phyloP scores from a whole-genome alignment of 305 asterid genomes.

The Striga hermonthica region DNA sequence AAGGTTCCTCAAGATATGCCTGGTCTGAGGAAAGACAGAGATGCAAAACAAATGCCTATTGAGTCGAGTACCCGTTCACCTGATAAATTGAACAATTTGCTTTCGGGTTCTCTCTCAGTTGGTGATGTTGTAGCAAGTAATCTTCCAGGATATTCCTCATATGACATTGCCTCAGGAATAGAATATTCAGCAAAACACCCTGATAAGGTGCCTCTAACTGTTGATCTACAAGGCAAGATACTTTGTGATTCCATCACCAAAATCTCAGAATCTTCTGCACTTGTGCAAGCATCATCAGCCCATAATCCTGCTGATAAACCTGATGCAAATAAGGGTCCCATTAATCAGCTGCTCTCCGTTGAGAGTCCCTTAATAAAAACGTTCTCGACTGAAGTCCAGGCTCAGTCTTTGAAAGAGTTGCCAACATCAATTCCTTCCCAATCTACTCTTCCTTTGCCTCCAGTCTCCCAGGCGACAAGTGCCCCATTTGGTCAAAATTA shows the following conservation, averaged over 20 bases:
- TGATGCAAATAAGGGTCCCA: conserved; percentile 33
- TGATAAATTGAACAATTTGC: conserved; percentile 35
- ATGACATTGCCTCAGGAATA: conserved; percentile 30
- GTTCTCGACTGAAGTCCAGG: conserved; percentile 31
- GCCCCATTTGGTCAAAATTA: conserved; percentile 41
- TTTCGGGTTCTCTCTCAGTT: conserved; percentile 32
- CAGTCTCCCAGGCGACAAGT: conserved; percentile 37
- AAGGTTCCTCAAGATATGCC: conserved; percentile 34
- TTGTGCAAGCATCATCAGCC: conserved; percentile 32
- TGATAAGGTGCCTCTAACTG: conserved; percentile 39
- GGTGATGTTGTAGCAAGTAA: conserved; percentile 33
- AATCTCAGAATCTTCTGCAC: conserved; percentile 37
- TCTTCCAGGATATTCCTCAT: conserved; percentile 39
- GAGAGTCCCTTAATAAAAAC: conserved; percentile 33
- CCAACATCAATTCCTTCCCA: conserved; percentile 37
- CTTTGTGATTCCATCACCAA: conserved; percentile 31
- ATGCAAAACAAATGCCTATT: conserved; percentile 32
- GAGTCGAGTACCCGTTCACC: conserved; percentile 35
- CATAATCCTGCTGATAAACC: conserved; percentile 35
- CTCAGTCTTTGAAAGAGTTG: conserved; percentile 39
- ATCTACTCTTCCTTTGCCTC: conserved; percentile 36
- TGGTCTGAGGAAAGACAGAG: conserved; percentile 37
- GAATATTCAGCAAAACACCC: conserved; percentile 38
- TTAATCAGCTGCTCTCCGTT: conserved; percentile 26
- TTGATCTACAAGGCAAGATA: conserved; percentile 40